Conservation (phyloP, 2,329 filamentous ascomycete species). For the Helminthosporium solani region DNA sequence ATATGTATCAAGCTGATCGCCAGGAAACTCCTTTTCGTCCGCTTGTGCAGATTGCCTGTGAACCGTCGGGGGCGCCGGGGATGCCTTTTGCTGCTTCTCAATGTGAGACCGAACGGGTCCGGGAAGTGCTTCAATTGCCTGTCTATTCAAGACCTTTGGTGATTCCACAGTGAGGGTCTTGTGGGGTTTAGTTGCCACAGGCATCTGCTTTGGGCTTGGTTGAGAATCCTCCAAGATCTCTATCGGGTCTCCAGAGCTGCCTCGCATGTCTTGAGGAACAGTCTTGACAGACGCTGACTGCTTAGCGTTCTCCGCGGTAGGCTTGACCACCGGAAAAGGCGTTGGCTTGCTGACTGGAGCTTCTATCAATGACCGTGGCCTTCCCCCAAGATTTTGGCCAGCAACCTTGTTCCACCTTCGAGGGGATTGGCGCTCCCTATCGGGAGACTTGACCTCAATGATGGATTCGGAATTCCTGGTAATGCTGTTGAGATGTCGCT, state of each 20-base stretch:
- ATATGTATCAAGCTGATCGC: too few species aligned
- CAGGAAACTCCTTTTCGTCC: too few species aligned
- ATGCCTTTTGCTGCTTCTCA: neutral
- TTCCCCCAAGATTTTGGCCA: neutral
- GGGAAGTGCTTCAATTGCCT: neutral
- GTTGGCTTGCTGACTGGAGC: neutral
- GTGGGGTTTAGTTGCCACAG: neutral
- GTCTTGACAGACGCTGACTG: neutral
- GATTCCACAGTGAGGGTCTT: neutral
- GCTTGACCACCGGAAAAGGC: neutral
- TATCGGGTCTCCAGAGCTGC: constrained; percentile 24
- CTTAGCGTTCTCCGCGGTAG: neutral
- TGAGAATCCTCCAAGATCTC: constrained; percentile 32
- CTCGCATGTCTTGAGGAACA: constrained; percentile 2
- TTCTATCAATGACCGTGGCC: neutral
- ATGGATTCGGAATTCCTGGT: neutral
- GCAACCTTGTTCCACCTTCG: neutral
- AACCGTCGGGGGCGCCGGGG: neutral
- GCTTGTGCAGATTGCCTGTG: too few species aligned
- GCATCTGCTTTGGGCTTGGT: constrained; percentile 6
- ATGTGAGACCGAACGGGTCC: neutral
- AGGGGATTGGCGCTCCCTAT: neutral
- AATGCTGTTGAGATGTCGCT: neutral
- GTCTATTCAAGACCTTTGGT: neutral
- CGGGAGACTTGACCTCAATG: neutral